Conservation (phyloP, 1,284 basidiomycete species). For the Cryptococcus sp. region DNA sequence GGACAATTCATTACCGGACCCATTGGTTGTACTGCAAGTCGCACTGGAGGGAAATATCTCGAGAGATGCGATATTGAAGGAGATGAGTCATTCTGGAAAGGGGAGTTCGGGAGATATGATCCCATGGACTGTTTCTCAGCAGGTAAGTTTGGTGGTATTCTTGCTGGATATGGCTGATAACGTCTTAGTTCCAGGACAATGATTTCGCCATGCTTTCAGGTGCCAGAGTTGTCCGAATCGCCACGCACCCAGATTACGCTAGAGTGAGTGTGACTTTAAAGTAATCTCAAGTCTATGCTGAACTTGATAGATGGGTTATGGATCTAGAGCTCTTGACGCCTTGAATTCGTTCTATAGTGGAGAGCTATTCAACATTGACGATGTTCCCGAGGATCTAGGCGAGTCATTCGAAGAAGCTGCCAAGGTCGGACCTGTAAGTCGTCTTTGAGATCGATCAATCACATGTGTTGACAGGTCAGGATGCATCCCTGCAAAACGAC, state of each 20-base stretch:
- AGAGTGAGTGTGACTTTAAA: conserved; percentile 54
- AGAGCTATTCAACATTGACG: conserved; percentile 85
- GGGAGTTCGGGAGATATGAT: conserved; percentile 85
- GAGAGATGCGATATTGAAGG: conserved; percentile 79
- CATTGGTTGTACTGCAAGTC: conserved; percentile 91
- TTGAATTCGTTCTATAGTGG: conserved; percentile 89
- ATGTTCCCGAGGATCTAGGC: conserved; percentile 52
- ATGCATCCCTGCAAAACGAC: conserved; percentile 62
- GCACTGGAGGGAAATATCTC: conserved; percentile 93
- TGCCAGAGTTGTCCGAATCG: conserved; percentile 86
- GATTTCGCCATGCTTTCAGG: conserved; percentile 91
- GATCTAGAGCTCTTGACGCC: conserved; percentile 80
- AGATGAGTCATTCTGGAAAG: conserved; percentile 56
- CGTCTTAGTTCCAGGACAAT: conserved; percentile 75
- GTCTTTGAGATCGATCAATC: neutral
- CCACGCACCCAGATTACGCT: conserved; percentile 94
- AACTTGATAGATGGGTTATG: conserved; percentile 83
- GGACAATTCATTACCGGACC: conserved; percentile 80
- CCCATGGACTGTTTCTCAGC: conserved; percentile 92
- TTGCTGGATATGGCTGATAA: neutral
- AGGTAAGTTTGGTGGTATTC: conserved; percentile 45
- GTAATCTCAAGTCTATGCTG: conserved; percentile 1
- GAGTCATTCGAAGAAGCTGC: conserved; percentile 61
- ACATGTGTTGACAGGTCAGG: conserved; percentile 17
- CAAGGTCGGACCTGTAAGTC: conserved; percentile 57